Percentiles rank a stretch among this genome's conserved stretches.
Evolutionary conservation across 129 eudicot species (phyloP).

Genomic region (Mikania micrantha): DNA sequence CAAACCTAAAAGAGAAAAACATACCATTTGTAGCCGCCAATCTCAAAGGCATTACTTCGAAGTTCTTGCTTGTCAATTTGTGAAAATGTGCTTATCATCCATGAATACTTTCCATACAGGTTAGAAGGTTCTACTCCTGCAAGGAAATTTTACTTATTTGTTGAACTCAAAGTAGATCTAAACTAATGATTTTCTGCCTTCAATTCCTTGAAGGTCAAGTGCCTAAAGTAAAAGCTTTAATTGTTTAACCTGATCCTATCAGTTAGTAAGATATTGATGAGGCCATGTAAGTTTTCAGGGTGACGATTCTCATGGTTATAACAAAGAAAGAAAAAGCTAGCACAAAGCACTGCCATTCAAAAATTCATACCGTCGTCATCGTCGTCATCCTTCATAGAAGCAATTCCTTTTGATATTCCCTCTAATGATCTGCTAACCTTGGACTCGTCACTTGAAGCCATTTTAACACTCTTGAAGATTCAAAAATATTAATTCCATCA

Average conservation of each 20-base stretch:
- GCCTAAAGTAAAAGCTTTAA: too few relatives aligned
- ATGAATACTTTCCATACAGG: conserved; percentile 67
- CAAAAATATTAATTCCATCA: not conserved
- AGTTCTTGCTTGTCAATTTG: conserved; percentile 85
- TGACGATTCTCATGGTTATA: too few relatives aligned
- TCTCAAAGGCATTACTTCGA: conserved; percentile 75
- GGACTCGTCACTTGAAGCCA: conserved; percentile 77
- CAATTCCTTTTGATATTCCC: conserved; percentile 56
- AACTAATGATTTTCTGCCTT: too few relatives aligned
- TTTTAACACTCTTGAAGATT: conserved; percentile 24
- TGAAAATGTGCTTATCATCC: conserved; percentile 86
- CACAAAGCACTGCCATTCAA: too few relatives aligned
- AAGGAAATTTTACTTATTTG: not conserved
- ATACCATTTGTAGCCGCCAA: conserved; percentile 95
- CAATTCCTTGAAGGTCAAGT: too few relatives aligned
- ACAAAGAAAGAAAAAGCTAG: too few relatives aligned
- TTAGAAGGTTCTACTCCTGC: conserved; percentile 75
- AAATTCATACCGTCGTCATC: conserved; percentile 66
- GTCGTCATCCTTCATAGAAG: conserved; percentile 71
- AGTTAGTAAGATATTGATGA: too few relatives aligned
- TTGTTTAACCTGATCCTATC: too few relatives aligned
- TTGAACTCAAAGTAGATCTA: too few relatives aligned
- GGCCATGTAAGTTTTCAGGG: too few relatives aligned
- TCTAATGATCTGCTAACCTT: conserved; percentile 56
- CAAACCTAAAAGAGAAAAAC: not conserved